Conservation (phyloP, 768 basidiomycete species). For the Infundibulicybe gibba region DNA sequence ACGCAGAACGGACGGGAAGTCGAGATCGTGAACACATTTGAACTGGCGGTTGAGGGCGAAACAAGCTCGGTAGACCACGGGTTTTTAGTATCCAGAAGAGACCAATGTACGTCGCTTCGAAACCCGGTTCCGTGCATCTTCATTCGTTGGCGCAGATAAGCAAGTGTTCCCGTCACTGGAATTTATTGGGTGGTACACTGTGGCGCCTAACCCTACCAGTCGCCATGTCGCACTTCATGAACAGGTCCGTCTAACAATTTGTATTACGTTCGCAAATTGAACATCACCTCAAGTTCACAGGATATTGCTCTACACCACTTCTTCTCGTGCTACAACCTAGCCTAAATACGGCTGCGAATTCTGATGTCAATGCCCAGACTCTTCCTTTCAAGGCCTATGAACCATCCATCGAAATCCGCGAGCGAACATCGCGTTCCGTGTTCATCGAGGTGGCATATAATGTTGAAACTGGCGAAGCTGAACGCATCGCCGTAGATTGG, state of each 20-base stretch:
- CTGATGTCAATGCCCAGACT: slow-evolving; percentile 60
- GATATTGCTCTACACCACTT: slow-evolving; percentile 85
- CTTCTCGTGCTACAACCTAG: slow-evolving; percentile 73
- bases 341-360: slow-evolving; percentile 31
- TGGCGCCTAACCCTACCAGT: slow-evolving; percentile 70
- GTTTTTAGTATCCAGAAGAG: slow-evolving; percentile 78
- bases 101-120: slow-evolving; percentile 62
- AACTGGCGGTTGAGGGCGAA: slow-evolving; percentile 65
- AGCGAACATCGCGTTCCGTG: slow-evolving; percentile 69
- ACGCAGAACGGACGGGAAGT: slow-evolving; percentile 93
- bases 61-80: slow-evolving; percentile 70
- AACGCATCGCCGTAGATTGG: slow-evolving; percentile 97
- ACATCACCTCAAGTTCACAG: slow-evolving; percentile 58
- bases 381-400: slow-evolving; percentile 95
- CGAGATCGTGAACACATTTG: slow-evolving; percentile 96
- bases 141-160: slow-evolving; percentile 59
- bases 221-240: slow-evolving; percentile 81
- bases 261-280: not conserved
- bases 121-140: slow-evolving; percentile 3
- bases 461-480: slow-evolving; percentile 97
- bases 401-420: slow-evolving; percentile 81
- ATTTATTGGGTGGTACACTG: slow-evolving; percentile 97
- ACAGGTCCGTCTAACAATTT: slow-evolving; percentile 48
- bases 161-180: slow-evolving; percentile 98
- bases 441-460: slow-evolving; percentile 85